Conservation (phyloP, 495 filamentous ascomycete species). For the Penicillium paradoxum region DNA sequence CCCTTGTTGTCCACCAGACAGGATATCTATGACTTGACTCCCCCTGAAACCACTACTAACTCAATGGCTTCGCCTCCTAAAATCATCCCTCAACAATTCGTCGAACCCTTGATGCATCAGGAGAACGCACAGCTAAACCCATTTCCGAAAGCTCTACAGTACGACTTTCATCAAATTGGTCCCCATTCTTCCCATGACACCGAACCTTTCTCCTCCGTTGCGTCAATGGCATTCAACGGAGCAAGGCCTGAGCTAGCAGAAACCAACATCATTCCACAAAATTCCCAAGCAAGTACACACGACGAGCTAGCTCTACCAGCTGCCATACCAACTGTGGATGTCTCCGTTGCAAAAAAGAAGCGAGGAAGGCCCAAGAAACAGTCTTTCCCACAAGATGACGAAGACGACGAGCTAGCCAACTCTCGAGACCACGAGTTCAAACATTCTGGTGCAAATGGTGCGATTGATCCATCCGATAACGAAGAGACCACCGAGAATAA, state of each 20-base stretch:
- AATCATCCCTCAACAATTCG: not conserved
- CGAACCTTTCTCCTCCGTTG: constrained; percentile 36
- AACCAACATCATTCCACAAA: constrained; percentile 10
- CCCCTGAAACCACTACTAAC: not conserved
- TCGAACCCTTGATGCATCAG: constrained; percentile 3
- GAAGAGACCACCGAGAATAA: not conserved
- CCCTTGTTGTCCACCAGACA: not conserved
- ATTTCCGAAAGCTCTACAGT: constrained; percentile 13
- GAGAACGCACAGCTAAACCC: constrained; percentile 7
- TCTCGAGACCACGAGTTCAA: constrained; percentile 4
- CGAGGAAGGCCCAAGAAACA: constrained; percentile 34
- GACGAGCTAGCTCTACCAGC: constrained; percentile 31
- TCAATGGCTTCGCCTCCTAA: not conserved
- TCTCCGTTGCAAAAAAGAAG: constrained; percentile 27
- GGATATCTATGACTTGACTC: not conserved
- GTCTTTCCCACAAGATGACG: constrained; percentile 18
- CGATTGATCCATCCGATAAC: constrained; percentile 1
- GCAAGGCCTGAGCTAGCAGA: constrained; percentile 22
- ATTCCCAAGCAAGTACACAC: constrained; percentile 17
- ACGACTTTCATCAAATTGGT: constrained; percentile 25
- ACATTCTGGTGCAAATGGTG: constrained; percentile 5
- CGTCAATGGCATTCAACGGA: constrained; percentile 19
- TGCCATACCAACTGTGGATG: constrained; percentile 10
- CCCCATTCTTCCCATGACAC: constrained; percentile 39
- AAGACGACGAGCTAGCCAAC: constrained; percentile 32